phyloP scores from a whole-genome alignment of 495 filamentous ascomycete genomes.

The Rhizodiscina lignyota region DNA sequence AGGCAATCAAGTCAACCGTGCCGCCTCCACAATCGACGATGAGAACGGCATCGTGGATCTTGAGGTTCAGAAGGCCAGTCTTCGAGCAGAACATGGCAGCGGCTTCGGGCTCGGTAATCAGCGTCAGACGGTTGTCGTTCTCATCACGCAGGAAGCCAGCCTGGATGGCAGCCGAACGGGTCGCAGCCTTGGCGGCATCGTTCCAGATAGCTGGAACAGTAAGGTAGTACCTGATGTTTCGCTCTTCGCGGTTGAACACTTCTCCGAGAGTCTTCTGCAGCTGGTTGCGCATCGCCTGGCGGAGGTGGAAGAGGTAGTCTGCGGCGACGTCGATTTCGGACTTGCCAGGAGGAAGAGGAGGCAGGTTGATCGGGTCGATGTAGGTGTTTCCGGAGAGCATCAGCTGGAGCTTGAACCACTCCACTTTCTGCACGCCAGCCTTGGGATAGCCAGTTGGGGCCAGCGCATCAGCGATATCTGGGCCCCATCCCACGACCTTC shows the following conservation, averaged over 20 bases:
- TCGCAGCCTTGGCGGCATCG: slow-evolving; percentile 58
- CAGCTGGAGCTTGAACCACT: slow-evolving; percentile 67
- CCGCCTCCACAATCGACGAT: slow-evolving; percentile 65
- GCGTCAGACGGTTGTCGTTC: slow-evolving; percentile 56
- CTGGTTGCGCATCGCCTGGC: slow-evolving; percentile 56
- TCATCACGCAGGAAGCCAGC: slow-evolving; percentile 59
- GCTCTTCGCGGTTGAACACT: slow-evolving; percentile 59
- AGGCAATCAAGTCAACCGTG: slow-evolving; percentile 61
- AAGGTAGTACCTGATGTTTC: slow-evolving; percentile 57
- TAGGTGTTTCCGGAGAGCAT: slow-evolving; percentile 68
- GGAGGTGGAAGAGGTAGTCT: slow-evolving; percentile 61
- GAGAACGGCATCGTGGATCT: slow-evolving; percentile 55
- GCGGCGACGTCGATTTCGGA: slow-evolving; percentile 63
- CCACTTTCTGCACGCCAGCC: slow-evolving; percentile 59
- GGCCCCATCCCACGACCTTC: slow-evolving; percentile 62
- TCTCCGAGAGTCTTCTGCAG: slow-evolving; percentile 63
- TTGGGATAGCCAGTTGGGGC: slow-evolving; percentile 61
- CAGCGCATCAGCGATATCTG: slow-evolving; percentile 58
- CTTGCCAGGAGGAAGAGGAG: slow-evolving; percentile 58
- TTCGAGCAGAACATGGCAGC: slow-evolving; percentile 61
- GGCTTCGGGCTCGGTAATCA: slow-evolving; percentile 57
- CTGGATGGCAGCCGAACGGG: slow-evolving; percentile 54
- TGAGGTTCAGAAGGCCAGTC: slow-evolving; percentile 55
- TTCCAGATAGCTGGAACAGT: slow-evolving; percentile 67
- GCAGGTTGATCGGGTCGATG: slow-evolving; percentile 64